A percentile compares a stretch with the other conserved stretches of the same genome.
Conservation (phyloP, 441 rosid genomes). For the Brassica hybrid region DNA sequence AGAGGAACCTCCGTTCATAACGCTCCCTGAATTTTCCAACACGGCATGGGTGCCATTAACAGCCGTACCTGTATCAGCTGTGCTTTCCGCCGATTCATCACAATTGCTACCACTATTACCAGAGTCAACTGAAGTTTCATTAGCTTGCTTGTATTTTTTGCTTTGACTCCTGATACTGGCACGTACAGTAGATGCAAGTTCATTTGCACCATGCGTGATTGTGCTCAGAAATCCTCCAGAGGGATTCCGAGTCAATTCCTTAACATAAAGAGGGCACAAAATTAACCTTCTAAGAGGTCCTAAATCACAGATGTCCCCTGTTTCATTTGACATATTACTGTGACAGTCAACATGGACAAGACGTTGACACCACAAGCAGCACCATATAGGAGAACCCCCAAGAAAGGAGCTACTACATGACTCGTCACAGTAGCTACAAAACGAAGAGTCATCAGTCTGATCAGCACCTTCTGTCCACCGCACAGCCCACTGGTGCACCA, state of each 20-base stretch:
- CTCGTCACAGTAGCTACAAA: conserved; percentile 93
- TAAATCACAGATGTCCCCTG: conserved; percentile 86
- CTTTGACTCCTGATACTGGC: conserved; percentile 89
- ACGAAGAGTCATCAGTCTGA: conserved; percentile 78
- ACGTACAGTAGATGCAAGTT: conserved; percentile 90
- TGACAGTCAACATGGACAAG: conserved; percentile 97
- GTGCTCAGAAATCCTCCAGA: conserved; percentile 85
- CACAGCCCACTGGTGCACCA: conserved; percentile 93
- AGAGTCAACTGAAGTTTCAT: conserved; percentile 61
- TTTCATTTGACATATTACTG: conserved; percentile 70
- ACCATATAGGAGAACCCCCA: conserved; percentile 96
- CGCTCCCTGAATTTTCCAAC: conserved; percentile 61
- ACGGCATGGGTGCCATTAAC: conserved; percentile 52
- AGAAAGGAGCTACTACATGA: conserved; percentile 90
- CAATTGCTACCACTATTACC: conserved; percentile 56
- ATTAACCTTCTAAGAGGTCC: conserved; percentile 84
- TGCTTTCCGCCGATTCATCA: conserved; percentile 65
- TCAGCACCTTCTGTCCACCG: conserved; percentile 88
- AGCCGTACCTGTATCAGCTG: conserved; percentile 54
- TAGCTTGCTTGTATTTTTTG: conserved; percentile 78
- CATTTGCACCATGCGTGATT: conserved; percentile 96
- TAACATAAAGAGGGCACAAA: conserved; percentile 82
- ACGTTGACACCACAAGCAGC: conserved; percentile 98
- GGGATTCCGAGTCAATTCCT: conserved; percentile 61
- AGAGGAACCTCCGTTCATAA: conserved; percentile 44